Conservation (phyloP, 108 stramenopile genomes). For the Cyclotella cryptica region DNA sequence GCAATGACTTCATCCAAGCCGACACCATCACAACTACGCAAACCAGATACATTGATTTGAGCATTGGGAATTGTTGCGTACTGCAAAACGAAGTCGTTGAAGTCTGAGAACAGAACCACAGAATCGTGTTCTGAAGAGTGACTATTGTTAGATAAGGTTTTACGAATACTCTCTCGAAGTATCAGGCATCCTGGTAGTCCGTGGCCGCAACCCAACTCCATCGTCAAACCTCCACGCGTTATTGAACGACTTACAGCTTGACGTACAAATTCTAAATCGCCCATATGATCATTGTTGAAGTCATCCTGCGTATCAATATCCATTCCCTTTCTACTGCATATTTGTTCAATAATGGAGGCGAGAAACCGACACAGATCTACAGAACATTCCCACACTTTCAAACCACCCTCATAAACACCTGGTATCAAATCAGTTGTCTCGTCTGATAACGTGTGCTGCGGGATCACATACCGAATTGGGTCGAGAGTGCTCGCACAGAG, state of each 20-base stretch:
- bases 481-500: conserved; percentile 19
- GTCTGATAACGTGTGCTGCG: conserved; percentile 23
- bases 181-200: conserved; percentile 75
- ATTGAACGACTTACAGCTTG: conserved; percentile 32
- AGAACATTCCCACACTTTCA: conserved; percentile 89
- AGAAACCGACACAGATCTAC: conserved; percentile 79
- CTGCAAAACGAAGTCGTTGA: conserved; percentile 66
- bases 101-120: conserved; percentile 63
- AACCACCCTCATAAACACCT: conserved; percentile 87
- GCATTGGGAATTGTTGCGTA: conserved; percentile 73
- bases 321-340: not conserved
- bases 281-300: conserved; percentile 9
- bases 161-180: conserved; percentile 46
- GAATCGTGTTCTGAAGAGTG: not conserved
- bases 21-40: conserved; percentile 5
- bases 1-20: conserved; percentile 8
- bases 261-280: conserved; percentile 12
- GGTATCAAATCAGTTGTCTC: conserved; percentile 63
- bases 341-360: conserved; percentile 16
- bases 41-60: conserved; percentile 45
- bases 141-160: not conserved
- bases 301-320: not conserved
- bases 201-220: conserved; percentile 86
- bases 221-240: conserved; percentile 31
- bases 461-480: conserved; percentile 25